Percentiles rank a stretch among this genome's conserved stretches.
phyloP scores from a whole-genome alignment of 768 basidiomycete genomes.

The Russula dissimulans region DNA sequence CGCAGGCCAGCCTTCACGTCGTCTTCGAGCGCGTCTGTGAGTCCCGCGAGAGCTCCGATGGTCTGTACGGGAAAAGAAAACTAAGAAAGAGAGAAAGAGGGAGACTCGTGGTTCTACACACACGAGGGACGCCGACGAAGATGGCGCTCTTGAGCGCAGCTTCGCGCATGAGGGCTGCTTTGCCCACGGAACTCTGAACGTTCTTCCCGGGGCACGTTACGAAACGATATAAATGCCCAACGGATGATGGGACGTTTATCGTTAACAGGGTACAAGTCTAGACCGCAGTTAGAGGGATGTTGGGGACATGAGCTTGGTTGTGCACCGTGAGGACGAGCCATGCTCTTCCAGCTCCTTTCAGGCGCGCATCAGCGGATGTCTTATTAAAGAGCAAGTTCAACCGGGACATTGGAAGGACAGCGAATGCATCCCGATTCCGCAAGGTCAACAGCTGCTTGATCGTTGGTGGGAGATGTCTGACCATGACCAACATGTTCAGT shows the following conservation, averaged over 20 bases:
- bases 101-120: constrained; percentile 24
- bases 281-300: neutral
- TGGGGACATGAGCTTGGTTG: constrained; percentile 1
- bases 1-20: constrained; percentile 69
- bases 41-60: constrained; percentile 70
- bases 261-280: constrained; percentile 81
- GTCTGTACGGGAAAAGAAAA: constrained; percentile 32
- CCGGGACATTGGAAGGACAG: constrained; percentile 44
- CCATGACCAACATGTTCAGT: constrained; percentile 17
- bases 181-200: constrained; percentile 42
- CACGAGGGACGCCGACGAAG: constrained; percentile 81
- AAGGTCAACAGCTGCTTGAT: constrained; percentile 67
- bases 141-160: constrained; percentile 83
- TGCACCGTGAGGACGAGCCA: constrained; percentile 75
- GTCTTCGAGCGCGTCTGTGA: constrained; percentile 69
- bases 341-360: constrained; percentile 57
- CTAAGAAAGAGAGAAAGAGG: neutral
- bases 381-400: constrained; percentile 48
- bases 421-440: constrained; percentile 51
- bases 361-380: constrained; percentile 58
- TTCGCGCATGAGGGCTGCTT: constrained; percentile 82
- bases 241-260: constrained; percentile 66
- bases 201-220: constrained; percentile 43
- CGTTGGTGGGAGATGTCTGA: constrained; percentile 46
- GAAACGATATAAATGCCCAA: constrained; percentile 77